A percentile compares a stretch with the other conserved stretches of the same genome.
These are phyloP conservation scores for Papiliotrema laurentii DNA, from an alignment of 1,284 basidiomycete species.

Conservation along the genomic window DNA sequence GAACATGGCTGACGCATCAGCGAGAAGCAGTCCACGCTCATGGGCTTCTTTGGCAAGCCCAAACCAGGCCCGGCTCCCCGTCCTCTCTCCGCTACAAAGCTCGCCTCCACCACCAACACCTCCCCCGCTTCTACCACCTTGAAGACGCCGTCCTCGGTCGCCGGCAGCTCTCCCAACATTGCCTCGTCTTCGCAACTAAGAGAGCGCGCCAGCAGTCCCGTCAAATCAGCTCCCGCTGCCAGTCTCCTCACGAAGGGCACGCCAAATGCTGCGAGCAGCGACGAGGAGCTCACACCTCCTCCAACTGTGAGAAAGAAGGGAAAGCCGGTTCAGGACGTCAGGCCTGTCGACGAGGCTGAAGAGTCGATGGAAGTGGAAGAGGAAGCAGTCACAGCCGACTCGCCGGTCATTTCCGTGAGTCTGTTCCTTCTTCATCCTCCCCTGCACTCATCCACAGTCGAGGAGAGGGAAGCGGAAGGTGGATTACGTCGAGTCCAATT, in stretches of 20 bases:
- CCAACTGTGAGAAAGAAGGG: too few relatives aligned
- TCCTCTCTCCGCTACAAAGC: constrained; percentile 3
- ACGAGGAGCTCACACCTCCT: constrained; percentile 27
- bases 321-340: too few relatives aligned
- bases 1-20: constrained; percentile 10
- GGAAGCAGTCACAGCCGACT: constrained; percentile 19
- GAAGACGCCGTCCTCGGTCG: constrained; percentile 27
- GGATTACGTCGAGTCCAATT: constrained; percentile 42
- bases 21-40: constrained; percentile 46
- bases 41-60: constrained; percentile 48
- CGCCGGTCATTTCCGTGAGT: constrained; percentile 24
- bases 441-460: constrained; percentile 11
- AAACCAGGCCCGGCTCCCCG: constrained; percentile 22
- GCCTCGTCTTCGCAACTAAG: constrained; percentile 7
- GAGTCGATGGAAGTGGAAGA: constrained; percentile 9
- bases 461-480: constrained; percentile 43
- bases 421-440: constrained; percentile 1
- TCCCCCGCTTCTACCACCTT: constrained; percentile 24
- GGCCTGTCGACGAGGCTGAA: constrained; percentile 21
- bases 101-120: constrained; percentile 13
- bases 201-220: constrained; percentile 14
- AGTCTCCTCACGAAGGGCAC: constrained; percentile 15
- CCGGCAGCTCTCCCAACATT: constrained; percentile 23
- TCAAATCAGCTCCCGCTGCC: constrained; percentile 8
- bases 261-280: constrained; percentile 15